Evolutionary conservation across 169 alveolate species (phyloP).

Genomic region (Eimeria praecox): DNA sequence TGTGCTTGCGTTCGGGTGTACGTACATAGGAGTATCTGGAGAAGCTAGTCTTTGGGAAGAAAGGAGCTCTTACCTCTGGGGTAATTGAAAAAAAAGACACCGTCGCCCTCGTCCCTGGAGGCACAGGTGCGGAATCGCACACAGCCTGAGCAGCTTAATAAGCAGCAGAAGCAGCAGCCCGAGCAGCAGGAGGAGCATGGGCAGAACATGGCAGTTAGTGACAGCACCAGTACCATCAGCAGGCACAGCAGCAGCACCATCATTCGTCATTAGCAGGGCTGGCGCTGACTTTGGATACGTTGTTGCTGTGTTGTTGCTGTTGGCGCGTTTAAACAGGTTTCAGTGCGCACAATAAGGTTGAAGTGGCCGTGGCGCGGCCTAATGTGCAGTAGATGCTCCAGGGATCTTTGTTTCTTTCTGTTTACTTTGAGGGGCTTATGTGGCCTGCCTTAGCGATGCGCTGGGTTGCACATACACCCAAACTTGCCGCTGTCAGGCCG

Average conservation of each 20-base stretch:
- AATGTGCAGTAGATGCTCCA: slow-evolving; percentile 28
- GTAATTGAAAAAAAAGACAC: slow-evolving; percentile 53
- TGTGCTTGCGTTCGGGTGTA: not conserved
- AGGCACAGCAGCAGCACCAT: not conserved
- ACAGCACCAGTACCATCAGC: not conserved
- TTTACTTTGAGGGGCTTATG: not conserved
- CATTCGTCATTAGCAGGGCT: too few species aligned
- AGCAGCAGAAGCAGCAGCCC: not conserved
- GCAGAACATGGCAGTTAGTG: not conserved
- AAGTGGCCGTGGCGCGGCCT: slow-evolving; percentile 67
- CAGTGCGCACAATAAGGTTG: slow-evolving; percentile 68
- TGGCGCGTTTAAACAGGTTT: slow-evolving; percentile 42
- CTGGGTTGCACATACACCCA: not conserved
- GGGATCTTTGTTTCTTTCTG: not conserved
- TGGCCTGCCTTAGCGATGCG: not conserved
- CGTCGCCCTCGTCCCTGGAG: slow-evolving; percentile 53
- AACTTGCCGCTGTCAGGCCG: not conserved
- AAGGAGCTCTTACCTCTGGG: slow-evolving; percentile 66
- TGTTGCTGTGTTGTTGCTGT: not conserved
- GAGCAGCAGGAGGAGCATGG: not conserved
- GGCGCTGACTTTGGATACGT: not conserved
- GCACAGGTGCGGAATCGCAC: slow-evolving; percentile 35
- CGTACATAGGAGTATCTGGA: slow-evolving; percentile 56
- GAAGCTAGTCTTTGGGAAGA: slow-evolving; percentile 52
- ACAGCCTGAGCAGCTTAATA: not conserved